Base-by-base conservation (phyloP, 2,329 filamentous ascomycete genomes). In the Cladosporium phlei region DNA sequence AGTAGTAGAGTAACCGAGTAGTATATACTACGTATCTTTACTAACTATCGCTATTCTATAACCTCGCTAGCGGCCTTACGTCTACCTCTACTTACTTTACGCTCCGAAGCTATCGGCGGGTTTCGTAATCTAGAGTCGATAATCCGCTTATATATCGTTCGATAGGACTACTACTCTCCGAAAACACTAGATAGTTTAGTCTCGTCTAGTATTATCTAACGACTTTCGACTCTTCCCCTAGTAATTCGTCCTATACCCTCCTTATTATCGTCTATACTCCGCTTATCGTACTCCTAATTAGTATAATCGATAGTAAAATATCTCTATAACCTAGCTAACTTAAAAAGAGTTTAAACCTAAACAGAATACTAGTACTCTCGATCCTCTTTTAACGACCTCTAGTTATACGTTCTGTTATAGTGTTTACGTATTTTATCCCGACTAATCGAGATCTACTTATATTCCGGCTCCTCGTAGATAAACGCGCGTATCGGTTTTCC, bases 331-430 rank as follows among this genome's bases (percentile, higher is more conserved):
- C n/a, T n/a, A n/a, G n/a, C 37, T n/a, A 46, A 22, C 12, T 32
- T 37, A 29, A 52, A 52, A 39, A 52, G 50, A 9, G 50, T 52
- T 27, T 52, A 29, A 14, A 50, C 42, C 44, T 28, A 51, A n/a
- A 39, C 30, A 28, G 16, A 17, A 32, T 32, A 16, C 46, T 30
- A 51, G 24, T 39, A 24, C 25, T 37, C 37, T 10, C 28, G 25
- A 11, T 48, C 12, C 12, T 35, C 20, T 9, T 10, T 25, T 25
- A 22, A 39, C 20, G 46, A 45, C 25, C 20, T 51, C 49, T 32
- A 48, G 34, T 48, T 11, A 16, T 35, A 16, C 17, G 7, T 20
- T 21, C 17, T 8, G 5, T 35, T 35, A 11, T 16, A 35, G 17
- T 35, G 17, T 35, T 10, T 20, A 19, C 17, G 17, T 5, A 35